phyloP scores from a whole-genome alignment of 2,329 filamentous ascomycete species.

The Metarhizium album region DNA sequence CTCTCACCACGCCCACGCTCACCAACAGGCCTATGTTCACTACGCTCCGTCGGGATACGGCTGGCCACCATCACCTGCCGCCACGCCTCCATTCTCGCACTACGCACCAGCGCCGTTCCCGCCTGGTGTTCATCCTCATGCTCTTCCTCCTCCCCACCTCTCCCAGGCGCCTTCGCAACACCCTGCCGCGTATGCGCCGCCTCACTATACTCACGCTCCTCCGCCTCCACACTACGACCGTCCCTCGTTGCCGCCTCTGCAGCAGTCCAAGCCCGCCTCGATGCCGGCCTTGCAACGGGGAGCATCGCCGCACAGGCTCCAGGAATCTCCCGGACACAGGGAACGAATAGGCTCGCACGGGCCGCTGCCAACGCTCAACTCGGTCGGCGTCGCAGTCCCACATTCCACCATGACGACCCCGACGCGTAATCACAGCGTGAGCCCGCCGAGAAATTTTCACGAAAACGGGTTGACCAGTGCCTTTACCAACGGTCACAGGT shows the following conservation, averaged over 20 bases:
- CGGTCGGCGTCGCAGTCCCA: slow-evolving; percentile 13
- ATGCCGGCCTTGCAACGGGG: slow-evolving; percentile 22
- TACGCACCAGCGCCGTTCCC: slow-evolving; percentile 29
- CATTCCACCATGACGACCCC: slow-evolving; percentile 28
- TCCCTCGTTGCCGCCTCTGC: slow-evolving; percentile 26
- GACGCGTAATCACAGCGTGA: slow-evolving; percentile 34
- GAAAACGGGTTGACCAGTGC: slow-evolving; percentile 16
- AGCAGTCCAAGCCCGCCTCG: slow-evolving; percentile 18
- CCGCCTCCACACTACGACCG: slow-evolving; percentile 20
- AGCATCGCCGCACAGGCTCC: slow-evolving; percentile 23
- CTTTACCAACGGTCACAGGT: slow-evolving; percentile 22
- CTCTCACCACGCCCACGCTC: slow-evolving; percentile 20
- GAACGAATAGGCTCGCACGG: slow-evolving; percentile 34
- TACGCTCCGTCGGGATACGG: slow-evolving; percentile 34
- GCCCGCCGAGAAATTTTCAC: slow-evolving; percentile 33
- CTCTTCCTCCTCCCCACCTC: slow-evolving; percentile 16
- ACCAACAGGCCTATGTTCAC: slow-evolving; percentile 25
- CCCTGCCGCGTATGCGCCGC: slow-evolving; percentile 18
- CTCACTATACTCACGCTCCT: slow-evolving; percentile 13
- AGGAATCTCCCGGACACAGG: slow-evolving; percentile 33
- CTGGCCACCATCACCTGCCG: slow-evolving; percentile 46
- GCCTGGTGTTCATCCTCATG: slow-evolving; percentile 15
- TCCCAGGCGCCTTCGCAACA: slow-evolving; percentile 18
- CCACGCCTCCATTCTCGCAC: slow-evolving; percentile 42
- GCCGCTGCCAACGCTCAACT: slow-evolving; percentile 31